Base-by-base conservation (phyloP, 768 basidiomycete species). In the Mycena amicta region DNA sequence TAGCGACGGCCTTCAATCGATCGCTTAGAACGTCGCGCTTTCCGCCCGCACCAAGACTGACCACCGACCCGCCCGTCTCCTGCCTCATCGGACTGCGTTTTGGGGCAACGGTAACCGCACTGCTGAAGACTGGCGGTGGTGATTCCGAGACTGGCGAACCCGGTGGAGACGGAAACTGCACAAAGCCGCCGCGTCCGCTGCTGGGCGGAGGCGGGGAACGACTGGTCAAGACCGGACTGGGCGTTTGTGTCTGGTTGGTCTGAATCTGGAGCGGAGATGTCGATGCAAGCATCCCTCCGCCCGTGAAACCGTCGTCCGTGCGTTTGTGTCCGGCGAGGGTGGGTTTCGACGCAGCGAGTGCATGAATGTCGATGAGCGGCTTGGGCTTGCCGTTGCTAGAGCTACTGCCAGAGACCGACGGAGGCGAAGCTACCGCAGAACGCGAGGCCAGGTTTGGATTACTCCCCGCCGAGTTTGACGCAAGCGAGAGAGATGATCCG, bases 401-500 rank as follows among this genome's bases (percentile, higher is more conserved):
- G n/a, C n/a, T n/a, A n/a, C n/a, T n/a, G n/a, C n/a, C n/a, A n/a
- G n/a, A n/a, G n/a, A n/a, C n/a, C n/a, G n/a, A n/a, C n/a, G n/a
- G n/a, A n/a, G n/a, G n/a, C n/a, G n/a, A n/a, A n/a, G n/a, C n/a
- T n/a, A n/a, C n/a, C n/a, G n/a, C n/a, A n/a, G n/a, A n/a, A 54
- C 65, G 26, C 22, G 23, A 22, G 26, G 39, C 18, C 39, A 25
- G 27, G 50, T 26, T 40, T n/a, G 59, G 5, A 43, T 55, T 16
- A n/a, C 41, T 52, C 33, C 55, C 23, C 15, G n/a, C n/a, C n/a
- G n/a, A n/a, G n/a, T 20, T 29, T 69, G 68, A 41, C 55, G 71
- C 70, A 5, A 74, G 72, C 5, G 82, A 83, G 57, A 80, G 70
- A 18, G 87, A 78, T 61, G 86, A 89, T 18, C 87, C 88, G 16